These are phyloP conservation scores for Suillus ampliporus DNA, from an alignment of 768 basidiomycete species.

Conservation along the genomic window DNA sequence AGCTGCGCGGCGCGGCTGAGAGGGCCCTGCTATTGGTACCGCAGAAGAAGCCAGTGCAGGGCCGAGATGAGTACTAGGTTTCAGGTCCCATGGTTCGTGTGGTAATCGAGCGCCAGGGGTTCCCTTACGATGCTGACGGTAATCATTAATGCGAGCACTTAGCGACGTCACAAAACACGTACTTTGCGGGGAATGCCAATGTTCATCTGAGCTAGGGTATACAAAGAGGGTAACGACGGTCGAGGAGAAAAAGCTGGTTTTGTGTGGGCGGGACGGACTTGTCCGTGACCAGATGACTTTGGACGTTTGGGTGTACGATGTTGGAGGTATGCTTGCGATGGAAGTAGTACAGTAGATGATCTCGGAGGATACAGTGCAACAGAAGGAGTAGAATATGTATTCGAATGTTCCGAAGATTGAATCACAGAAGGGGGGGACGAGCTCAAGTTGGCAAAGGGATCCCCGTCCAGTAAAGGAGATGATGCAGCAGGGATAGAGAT, in stretches of 20 bases:
- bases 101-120: conserved; percentile 49
- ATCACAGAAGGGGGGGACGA: conserved; percentile 31
- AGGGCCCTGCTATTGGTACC: conserved; percentile 14
- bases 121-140: conserved; percentile 44
- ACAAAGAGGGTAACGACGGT: conserved; percentile 50
- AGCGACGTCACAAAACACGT: conserved; percentile 5
- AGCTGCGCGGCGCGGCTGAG: conserved; percentile 2
- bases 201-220: conserved; percentile 43
- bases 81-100: conserved; percentile 47
- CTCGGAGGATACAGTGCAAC: conserved; percentile 16
- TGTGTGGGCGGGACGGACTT: conserved; percentile 46
- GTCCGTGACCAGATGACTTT: conserved; percentile 40
- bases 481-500: conserved; percentile 14
- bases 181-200: conserved; percentile 46
- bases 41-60: not conserved
- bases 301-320: conserved; percentile 29
- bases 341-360: conserved; percentile 21
- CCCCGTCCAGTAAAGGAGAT: conserved; percentile 60
- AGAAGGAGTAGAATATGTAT: conserved; percentile 10
- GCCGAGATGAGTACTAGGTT: conserved; percentile 18
- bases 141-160: conserved; percentile 11
- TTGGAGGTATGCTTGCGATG: conserved; percentile 17
- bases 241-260: conserved; percentile 46
- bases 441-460: conserved; percentile 71
- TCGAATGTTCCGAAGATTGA: conserved; percentile 2